Base-by-base conservation (phyloP, 805 yeast species). In the Yarrowia sp. region DNA sequence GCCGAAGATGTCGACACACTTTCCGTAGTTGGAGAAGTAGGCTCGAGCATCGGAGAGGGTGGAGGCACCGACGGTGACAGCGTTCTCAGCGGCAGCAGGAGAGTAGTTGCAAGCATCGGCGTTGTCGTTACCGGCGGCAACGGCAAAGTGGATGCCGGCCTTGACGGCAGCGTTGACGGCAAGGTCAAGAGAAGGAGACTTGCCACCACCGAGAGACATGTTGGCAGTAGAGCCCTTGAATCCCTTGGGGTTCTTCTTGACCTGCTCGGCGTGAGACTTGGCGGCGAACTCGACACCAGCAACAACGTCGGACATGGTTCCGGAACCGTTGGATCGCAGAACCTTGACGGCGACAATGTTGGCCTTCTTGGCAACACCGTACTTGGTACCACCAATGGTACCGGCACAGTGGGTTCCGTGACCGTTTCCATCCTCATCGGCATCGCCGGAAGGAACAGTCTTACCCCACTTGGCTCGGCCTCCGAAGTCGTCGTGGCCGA, bases 321-420 rank as follows among this genome's bases (percentile, higher is more conserved):
- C 89, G 36, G 85, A 80, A 67, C 89, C 89, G 74, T 83, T 82
- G 69, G 85, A 80, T 74, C 86, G 81, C 76, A 86, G 80, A 5
- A 86, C 89, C 76, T 86, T 85, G 72, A 86, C 85, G 63, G 88
- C 89, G 70, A 84, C 87, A 70, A 86, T 77, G 43, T 82, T 78
- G 65, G 85, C 88, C 70, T 83, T 80, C 79, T 86, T 86, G 72
- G 89, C 88, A 66, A 86, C 83, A 74, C 89, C 89, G 72, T 84
- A 86, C 66, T 83, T 75, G 69, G 77, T 76, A 56, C 87, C 85
- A 46, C 83, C 88, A 73, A 86, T 86, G 67, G 88, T 86, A 74
- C 89, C 89, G 50, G 89, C 86, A 77, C 87, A 86, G 76, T 86
- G 89, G 68, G 88, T 84, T 71, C 89, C 89, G 76, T 86, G 89